Evolutionary conservation across 345 rosid species (phyloP).

Genomic region (Noccaea caerulescens): DNA sequence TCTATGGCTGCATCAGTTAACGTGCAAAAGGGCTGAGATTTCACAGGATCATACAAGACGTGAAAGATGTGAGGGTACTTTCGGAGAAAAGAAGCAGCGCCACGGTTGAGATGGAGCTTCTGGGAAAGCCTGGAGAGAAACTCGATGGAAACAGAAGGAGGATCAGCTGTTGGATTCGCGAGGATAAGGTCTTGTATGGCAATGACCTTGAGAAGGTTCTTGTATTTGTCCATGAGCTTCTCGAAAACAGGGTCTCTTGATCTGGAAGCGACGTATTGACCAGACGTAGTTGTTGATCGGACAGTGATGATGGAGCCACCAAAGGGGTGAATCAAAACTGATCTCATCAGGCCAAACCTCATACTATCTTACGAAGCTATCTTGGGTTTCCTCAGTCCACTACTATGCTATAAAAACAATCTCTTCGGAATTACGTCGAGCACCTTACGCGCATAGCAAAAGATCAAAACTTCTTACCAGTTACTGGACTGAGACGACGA

Average conservation of each 20-base stretch:
- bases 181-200: conserved; percentile 80
- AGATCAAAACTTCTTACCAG: background rate
- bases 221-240: conserved; percentile 88
- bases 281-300: conserved; percentile 72
- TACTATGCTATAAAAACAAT: background rate
- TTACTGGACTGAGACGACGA: background rate
- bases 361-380: conserved; percentile 22
- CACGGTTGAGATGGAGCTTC: conserved; percentile 82
- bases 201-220: conserved; percentile 72
- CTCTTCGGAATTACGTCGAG: conserved; percentile 40
- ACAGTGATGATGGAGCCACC: conserved; percentile 30
- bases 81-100: conserved; percentile 73
- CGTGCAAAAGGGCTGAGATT: conserved; percentile 65
- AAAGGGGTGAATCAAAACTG: conserved; percentile 27
- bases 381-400: background rate
- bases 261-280: conserved; percentile 73
- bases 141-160: conserved; percentile 71
- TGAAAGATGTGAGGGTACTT: conserved; percentile 80
- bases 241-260: conserved; percentile 80
- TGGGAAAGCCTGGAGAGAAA: conserved; percentile 84
- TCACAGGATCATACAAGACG: conserved; percentile 60
- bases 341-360: conserved; percentile 36
- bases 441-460: conserved; percentile 21
- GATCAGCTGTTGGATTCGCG: conserved; percentile 57
- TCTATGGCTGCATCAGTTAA: conserved; percentile 60